Evolutionary conservation across 2,329 filamentous ascomycete genomes (phyloP).

Genomic region (Coleophoma crateriformis): DNA sequence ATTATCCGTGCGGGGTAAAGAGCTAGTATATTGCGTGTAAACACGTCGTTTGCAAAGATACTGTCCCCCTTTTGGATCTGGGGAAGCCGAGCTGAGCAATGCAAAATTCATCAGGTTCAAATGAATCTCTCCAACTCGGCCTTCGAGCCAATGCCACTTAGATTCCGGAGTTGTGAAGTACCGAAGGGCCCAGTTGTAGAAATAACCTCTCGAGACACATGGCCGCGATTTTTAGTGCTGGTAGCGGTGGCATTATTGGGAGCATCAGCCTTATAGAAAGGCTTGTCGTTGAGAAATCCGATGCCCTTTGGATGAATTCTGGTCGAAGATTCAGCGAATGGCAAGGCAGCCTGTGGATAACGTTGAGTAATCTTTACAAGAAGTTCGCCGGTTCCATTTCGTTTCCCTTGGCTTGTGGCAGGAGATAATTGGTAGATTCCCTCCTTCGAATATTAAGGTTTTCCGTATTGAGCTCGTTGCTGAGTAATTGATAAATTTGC

Average conservation of each 20-base stretch:
- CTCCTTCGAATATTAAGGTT: slow-evolving; percentile 8
- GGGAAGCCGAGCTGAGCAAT: too few relatives aligned
- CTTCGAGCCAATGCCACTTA: slow-evolving; percentile 38
- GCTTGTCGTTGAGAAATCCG: slow-evolving; percentile 34
- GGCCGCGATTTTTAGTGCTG: slow-evolving; percentile 18
- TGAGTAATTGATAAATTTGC: slow-evolving; percentile 6
- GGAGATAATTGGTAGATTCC: slow-evolving; percentile 18
- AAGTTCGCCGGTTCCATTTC: slow-evolving; percentile 16
- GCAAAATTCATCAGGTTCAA: too few relatives aligned
- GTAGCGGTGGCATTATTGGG: slow-evolving; percentile 22
- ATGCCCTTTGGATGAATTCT: slow-evolving; percentile 28
- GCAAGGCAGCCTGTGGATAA: slow-evolving; percentile 23
- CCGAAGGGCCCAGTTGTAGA: slow-evolving; percentile 41
- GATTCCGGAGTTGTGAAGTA: slow-evolving; percentile 40
- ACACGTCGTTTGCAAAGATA: too few relatives aligned
- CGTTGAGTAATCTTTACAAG: slow-evolving; percentile 15
- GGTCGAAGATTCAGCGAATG: slow-evolving; percentile 33
- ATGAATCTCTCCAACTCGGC: slow-evolving; percentile 32
- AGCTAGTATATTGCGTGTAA: too few relatives aligned
- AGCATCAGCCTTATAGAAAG: slow-evolving; percentile 36
- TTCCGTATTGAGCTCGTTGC: slow-evolving; percentile 18
- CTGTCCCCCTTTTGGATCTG: too few relatives aligned
- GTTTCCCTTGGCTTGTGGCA: slow-evolving; percentile 8
- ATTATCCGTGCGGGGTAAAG: too few relatives aligned
- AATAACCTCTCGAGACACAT: slow-evolving; percentile 37